Percentiles rank a stretch among this genome's conserved stretches.
phyloP scores from a whole-genome alignment of 345 rosid species.

The Raphanus raphanistrum region DNA sequence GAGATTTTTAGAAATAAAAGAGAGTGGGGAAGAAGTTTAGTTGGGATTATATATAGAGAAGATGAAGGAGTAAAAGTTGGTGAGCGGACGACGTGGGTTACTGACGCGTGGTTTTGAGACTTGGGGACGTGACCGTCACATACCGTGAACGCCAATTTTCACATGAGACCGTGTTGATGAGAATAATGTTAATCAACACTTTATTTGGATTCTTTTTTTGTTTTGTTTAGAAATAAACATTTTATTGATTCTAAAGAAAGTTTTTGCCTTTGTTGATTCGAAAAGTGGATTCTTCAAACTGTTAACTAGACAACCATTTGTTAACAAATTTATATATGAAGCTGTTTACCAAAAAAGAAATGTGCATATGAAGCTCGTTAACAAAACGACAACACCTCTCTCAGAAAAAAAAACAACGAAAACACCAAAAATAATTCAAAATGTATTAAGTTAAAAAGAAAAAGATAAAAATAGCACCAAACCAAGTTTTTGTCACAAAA shows the following conservation, averaged over 20 bases:
- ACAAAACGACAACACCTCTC: not conserved
- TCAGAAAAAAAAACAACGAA: not conserved
- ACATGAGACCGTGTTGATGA: constrained; percentile 8
- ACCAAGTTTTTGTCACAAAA: too few species aligned
- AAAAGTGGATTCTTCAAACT: not conserved
- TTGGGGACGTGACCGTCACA: constrained; percentile 30
- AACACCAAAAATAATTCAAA: not conserved
- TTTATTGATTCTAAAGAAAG: not conserved
- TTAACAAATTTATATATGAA: not conserved
- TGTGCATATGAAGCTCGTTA: not conserved
- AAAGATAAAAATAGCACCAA: too few species aligned
- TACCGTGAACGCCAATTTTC: constrained; percentile 27
- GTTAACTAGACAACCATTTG: too few species aligned
- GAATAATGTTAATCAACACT: not conserved
- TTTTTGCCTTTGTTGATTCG: not conserved
- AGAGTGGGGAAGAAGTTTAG: constrained; percentile 8
- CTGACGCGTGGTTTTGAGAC: constrained; percentile 30
- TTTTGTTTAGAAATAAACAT: not conserved
- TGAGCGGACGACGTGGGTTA: constrained; percentile 38
- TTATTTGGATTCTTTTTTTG: not conserved
- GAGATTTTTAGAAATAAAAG: constrained; percentile 24
- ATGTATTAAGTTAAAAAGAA: not conserved
- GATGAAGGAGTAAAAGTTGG: constrained; percentile 19
- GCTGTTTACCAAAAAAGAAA: not conserved
- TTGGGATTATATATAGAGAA: constrained; percentile 24